phyloP scores from a whole-genome alignment of 2,329 filamentous ascomycete species.

The Hypoxylon sp. region DNA sequence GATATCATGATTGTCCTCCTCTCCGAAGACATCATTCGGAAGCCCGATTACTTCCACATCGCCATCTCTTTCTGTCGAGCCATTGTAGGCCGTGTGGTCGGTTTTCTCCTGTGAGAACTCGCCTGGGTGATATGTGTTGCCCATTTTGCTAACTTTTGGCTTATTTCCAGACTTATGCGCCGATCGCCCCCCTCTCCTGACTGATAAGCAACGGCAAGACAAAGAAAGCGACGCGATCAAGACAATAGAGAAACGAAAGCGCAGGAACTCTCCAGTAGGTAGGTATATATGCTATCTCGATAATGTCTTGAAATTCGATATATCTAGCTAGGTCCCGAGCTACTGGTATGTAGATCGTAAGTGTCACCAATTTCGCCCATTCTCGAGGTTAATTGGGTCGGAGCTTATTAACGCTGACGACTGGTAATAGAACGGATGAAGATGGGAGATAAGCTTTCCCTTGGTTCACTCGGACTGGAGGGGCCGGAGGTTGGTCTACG shows the following conservation, averaged over 20 bases:
- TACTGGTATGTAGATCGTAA: background rate
- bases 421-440: slow-evolving; percentile 8
- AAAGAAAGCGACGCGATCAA: background rate
- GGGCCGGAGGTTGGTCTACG: background rate
- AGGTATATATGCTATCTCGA: background rate
- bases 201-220: background rate
- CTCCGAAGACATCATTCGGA: slow-evolving; percentile 56
- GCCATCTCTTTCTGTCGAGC: slow-evolving; percentile 9
- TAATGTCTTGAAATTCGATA: background rate
- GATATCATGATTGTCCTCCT: slow-evolving; percentile 54
- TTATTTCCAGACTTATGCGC: background rate
- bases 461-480: slow-evolving; percentile 12
- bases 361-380: background rate
- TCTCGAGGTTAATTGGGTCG: background rate
- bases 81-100: slow-evolving; percentile 7
- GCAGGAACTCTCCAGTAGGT: background rate
- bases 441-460: slow-evolving; percentile 25
- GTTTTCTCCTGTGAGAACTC: slow-evolving; percentile 16
- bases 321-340: background rate
- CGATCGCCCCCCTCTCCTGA: background rate
- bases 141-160: background rate
- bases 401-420: background rate
- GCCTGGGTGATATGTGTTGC: slow-evolving; percentile 21
- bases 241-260: background rate
- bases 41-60: slow-evolving; percentile 29